A percentile compares a stretch with the other conserved stretches of the same genome.
phyloP scores from a whole-genome alignment of 495 filamentous ascomycete species.

The Podospora comata region DNA sequence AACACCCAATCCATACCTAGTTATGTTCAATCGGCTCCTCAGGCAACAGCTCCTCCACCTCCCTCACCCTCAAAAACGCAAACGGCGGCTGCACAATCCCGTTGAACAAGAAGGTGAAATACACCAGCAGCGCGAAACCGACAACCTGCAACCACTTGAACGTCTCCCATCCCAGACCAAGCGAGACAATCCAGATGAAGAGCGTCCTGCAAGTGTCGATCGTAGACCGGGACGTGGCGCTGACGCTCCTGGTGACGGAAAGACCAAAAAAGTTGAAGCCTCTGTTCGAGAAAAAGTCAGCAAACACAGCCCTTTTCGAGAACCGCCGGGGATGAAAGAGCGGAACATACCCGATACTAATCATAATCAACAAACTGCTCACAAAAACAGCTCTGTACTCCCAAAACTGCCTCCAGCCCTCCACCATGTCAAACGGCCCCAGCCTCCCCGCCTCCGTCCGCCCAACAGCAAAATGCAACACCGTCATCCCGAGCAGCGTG shows the following conservation, averaged over 20 bases:
- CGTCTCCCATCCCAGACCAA: conserved; percentile 90
- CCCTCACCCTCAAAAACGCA: conserved; percentile 47
- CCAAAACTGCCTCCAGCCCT: conserved; percentile 76
- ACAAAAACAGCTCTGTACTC: conserved; percentile 65
- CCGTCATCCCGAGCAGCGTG: conserved; percentile 73
- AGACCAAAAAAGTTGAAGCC: conserved; percentile 99
- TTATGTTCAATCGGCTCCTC: conserved; percentile 83
- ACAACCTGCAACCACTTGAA: conserved; percentile 97
- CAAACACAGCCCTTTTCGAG: background rate
- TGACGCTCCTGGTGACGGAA: conserved; percentile 81
- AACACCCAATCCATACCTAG: conserved; percentile 22
- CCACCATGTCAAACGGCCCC: conserved; percentile 85
- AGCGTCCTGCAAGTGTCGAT: conserved; percentile 97
- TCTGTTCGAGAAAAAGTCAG: conserved; percentile 39
- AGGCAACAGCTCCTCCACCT: conserved; percentile 69
- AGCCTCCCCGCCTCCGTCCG: conserved; percentile 66
- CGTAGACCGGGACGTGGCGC: conserved; percentile 86
- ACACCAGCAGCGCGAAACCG: conserved; percentile 86
- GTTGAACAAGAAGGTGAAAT: conserved; percentile 97
- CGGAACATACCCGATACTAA: conserved; percentile 82
- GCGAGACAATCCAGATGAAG: conserved; percentile 96
- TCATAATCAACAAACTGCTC: conserved; percentile 85
- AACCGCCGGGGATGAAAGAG: background rate
- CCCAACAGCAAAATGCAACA: conserved; percentile 74
- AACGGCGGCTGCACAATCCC: conserved; percentile 82